Base-by-base conservation (phyloP, 1,284 basidiomycete genomes). In the Cronartium ribicola region DNA sequence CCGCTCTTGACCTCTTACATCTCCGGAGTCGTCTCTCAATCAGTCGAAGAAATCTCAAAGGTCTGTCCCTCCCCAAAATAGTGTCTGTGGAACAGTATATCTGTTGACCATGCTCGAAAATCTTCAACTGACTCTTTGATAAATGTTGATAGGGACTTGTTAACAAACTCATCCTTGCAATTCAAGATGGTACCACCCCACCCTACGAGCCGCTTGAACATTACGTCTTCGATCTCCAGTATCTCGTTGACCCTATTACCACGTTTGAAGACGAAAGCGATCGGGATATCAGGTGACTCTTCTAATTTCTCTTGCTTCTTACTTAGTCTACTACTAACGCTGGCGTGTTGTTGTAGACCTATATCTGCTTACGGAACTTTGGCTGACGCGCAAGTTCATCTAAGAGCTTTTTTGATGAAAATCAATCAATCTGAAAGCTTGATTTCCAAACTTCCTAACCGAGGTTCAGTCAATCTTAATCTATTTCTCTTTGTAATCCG, bases 1-100 rank as follows among this genome's bases (percentile, higher is more conserved):
- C 92, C 93, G 0, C 87, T 86, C 39, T 84, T 98, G 64, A 90
- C 91, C 78, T 88, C 90, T 60, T 98, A 97, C 81, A 89, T 98
- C 66, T 87, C 89, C 8, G 88, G 89, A 11, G 89, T 91, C 0
- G 84, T 92, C 67, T 88, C 87, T 76, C 88, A 90, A 14, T 81
- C 94, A 6, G 83, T 85, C 5, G 88, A 90, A 74, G 92, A 96
- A 80, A 83, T 97, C 8, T 80, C 85, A 20, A 83, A 85, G 77
- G 90, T 90, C 77, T 68, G 85, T 79, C 37, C 10, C 37, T 40
- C 64, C 43, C 65, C 55, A 22, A 55, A 68, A 37, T 36, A 76
- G 22, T 62, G 55, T 66, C 64, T 66, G 60, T 67, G 67, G 37
- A 41, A 75, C 67, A 71, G 71, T 37, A 64, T 76, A 70, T 67